Conservation (phyloP, 257 asterid genomes). For the Solanum rostratum region DNA sequence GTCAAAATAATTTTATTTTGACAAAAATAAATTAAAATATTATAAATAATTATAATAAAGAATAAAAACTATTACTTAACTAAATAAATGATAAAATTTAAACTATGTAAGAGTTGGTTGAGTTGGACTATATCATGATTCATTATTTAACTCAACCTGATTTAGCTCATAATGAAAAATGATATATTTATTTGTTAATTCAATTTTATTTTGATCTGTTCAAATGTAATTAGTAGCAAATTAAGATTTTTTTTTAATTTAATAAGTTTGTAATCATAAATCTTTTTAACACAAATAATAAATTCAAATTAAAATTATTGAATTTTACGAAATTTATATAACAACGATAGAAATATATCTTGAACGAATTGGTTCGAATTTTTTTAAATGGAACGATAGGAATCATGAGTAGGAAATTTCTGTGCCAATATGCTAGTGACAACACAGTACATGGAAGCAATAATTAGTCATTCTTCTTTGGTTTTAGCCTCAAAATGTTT, state of each 20-base stretch:
- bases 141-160: not conserved
- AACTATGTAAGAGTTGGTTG: not conserved
- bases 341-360: too few species aligned
- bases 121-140: not conserved
- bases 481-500: not conserved
- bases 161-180: not conserved
- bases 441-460: not conserved
- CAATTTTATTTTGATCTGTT: too few species aligned
- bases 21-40: not conserved
- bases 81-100: not conserved
- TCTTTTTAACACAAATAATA: not conserved
- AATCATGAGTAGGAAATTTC: not conserved
- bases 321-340: not conserved
- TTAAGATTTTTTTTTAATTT: too few species aligned
- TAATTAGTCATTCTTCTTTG: not conserved
- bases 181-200: not conserved
- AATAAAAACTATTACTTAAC: not conserved
- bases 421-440: not conserved
- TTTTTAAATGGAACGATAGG: too few species aligned
- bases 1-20: not conserved
- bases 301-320: not conserved
- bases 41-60: not conserved
- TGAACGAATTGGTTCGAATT: too few species aligned
- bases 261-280: not conserved
- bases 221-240: too few species aligned